Conservation (phyloP, 2,329 filamentous ascomycete species). For the Leptographium lundbergii region DNA sequence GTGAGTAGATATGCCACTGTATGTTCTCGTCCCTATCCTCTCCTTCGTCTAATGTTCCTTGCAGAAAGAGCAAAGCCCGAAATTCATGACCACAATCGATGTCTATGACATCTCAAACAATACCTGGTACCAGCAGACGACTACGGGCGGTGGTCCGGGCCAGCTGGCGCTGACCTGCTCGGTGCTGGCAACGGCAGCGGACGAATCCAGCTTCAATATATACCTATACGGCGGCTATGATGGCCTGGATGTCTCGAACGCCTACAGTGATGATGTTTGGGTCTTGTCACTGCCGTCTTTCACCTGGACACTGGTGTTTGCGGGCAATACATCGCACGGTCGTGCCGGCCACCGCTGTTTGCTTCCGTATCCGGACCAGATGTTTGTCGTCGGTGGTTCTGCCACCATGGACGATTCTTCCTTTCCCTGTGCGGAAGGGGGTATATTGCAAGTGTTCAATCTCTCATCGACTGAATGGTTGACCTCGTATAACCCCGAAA, state of each 20-base stretch:
- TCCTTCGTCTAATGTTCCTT: not conserved
- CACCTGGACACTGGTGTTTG: slow-evolving; percentile 52
- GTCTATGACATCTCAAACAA: slow-evolving; percentile 64
- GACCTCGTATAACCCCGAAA: slow-evolving; percentile 52
- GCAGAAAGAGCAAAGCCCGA: slow-evolving; percentile 50
- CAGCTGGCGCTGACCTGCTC: slow-evolving; percentile 56
- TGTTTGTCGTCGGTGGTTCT: slow-evolving; percentile 65
- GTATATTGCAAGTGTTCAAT: slow-evolving; percentile 56
- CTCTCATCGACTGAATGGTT: slow-evolving; percentile 58
- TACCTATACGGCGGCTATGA: slow-evolving; percentile 75
- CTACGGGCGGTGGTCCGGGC: slow-evolving; percentile 46
- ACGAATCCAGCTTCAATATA: slow-evolving; percentile 65
- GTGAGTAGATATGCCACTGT: slow-evolving; percentile 19
- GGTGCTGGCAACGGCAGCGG: slow-evolving; percentile 57
- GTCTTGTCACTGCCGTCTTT: slow-evolving; percentile 70
- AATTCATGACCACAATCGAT: slow-evolving; percentile 61
- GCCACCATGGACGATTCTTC: too few relatives aligned
- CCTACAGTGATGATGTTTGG: slow-evolving; percentile 59
- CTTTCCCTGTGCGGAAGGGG: slow-evolving; percentile 39
- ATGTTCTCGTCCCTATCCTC: not conserved
- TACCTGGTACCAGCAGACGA: slow-evolving; percentile 63
- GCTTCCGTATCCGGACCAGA: slow-evolving; percentile 64
- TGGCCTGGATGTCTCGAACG: slow-evolving; percentile 26
- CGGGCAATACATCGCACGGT: slow-evolving; percentile 35
- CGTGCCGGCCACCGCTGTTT: slow-evolving; percentile 67